These are phyloP conservation scores for Arthonia radiata DNA, from an alignment of 495 filamentous ascomycete genomes.

Conservation along the genomic window DNA sequence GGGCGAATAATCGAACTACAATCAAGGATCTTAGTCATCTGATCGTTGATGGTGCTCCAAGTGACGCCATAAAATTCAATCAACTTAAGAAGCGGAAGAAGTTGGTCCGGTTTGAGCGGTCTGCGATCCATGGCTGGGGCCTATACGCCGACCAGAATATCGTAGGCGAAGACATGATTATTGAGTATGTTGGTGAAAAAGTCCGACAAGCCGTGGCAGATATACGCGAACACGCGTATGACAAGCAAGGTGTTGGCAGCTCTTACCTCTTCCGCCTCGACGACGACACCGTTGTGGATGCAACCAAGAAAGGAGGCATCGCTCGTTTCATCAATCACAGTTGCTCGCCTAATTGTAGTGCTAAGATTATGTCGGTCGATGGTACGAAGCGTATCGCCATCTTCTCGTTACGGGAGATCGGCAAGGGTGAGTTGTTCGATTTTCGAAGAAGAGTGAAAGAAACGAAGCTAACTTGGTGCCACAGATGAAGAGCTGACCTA, in stretches of 20 bases:
- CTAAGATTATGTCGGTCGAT: constrained; percentile 98
- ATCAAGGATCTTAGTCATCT: constrained; percentile 44
- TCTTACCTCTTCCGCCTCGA: constrained; percentile 97
- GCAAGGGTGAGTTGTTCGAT: constrained; percentile 44
- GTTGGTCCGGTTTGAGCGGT: constrained; percentile 89
- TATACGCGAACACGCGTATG: constrained; percentile 70
- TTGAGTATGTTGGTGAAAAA: constrained; percentile 97
- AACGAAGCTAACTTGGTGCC: constrained; percentile 18
- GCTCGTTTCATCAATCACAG: constrained; percentile 98
- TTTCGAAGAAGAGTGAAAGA: not conserved
- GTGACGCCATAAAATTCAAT: constrained; percentile 86
- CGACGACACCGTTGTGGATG: constrained; percentile 91
- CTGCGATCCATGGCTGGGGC: constrained; percentile 97
- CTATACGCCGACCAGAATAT: constrained; percentile 96
- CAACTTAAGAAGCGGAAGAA: constrained; percentile 99
- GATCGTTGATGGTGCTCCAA: constrained; percentile 30
- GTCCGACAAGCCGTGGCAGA: constrained; percentile 91
- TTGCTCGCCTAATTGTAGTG: constrained; percentile 94
- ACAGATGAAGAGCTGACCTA: constrained; percentile 96
- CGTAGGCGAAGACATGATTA: constrained; percentile 95
- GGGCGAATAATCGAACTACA: constrained; percentile 80
- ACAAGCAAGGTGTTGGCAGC: constrained; percentile 90
- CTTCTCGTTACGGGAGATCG: constrained; percentile 86
- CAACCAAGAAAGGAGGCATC: constrained; percentile 94
- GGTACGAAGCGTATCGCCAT: constrained; percentile 98